phyloP scores from a whole-genome alignment of 768 basidiomycete species.

The Mrakia gelida region DNA sequence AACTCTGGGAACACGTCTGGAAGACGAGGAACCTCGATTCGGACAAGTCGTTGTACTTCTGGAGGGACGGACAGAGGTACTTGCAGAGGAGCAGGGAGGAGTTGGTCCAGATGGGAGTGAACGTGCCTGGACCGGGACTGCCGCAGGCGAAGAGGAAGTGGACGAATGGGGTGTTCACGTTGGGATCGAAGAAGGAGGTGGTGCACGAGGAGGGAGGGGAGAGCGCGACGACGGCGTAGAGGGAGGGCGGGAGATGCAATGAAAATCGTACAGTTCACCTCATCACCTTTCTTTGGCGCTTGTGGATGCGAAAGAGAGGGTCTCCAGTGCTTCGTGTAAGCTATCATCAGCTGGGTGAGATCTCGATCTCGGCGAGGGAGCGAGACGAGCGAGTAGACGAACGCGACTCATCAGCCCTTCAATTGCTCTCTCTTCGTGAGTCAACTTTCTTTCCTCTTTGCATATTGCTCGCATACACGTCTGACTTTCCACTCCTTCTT shows the following conservation, averaged over 20 bases:
- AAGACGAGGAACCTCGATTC: not conserved
- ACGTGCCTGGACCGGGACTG: not conserved
- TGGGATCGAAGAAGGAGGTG: not conserved
- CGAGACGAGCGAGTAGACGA: no score
- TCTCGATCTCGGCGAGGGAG: no score
- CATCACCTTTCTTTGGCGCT: no score
- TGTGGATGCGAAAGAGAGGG: no score
- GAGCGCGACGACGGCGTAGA: not conserved
- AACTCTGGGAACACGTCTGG: slow-evolving; percentile 20
- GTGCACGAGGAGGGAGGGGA: not conserved
- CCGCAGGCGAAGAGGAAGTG: slow-evolving; percentile 6
- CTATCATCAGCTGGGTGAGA: no score
- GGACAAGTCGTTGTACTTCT: not conserved
- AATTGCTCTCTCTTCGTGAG: no score
- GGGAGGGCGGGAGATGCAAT: no score
- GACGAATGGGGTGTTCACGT: not conserved
- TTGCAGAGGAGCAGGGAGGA: not conserved
- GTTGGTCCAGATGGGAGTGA: not conserved
- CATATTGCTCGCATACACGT: no score
- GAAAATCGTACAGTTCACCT: not conserved
- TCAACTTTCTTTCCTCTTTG: no score
- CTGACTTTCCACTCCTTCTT: no score
- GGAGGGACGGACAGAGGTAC: not conserved
- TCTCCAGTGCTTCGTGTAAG: no score
- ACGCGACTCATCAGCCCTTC: no score